Evolutionary conservation across 1,284 basidiomycete genomes (phyloP).

Genomic region (Trichosporon sp.): DNA sequence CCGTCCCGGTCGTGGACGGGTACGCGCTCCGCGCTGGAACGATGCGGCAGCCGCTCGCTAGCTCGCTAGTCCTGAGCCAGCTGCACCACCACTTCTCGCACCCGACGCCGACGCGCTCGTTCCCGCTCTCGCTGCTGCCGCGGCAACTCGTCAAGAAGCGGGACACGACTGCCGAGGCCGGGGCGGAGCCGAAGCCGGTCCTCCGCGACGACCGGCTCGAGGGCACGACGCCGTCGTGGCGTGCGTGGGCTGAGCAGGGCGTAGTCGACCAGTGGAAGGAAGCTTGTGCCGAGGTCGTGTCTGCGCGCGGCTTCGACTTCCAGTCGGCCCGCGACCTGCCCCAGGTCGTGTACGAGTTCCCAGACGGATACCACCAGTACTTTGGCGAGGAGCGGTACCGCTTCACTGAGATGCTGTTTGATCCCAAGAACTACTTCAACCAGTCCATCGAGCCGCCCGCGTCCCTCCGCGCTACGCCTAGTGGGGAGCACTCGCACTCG

Average conservation of each 20-base stretch:
- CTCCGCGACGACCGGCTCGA: constrained; percentile 68
- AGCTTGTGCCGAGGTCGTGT: constrained; percentile 68
- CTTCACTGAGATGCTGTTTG: constrained; percentile 86
- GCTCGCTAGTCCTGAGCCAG: constrained; percentile 43
- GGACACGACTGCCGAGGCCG: constrained; percentile 59
- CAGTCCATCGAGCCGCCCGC: constrained; percentile 46
- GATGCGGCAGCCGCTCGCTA: constrained; percentile 47
- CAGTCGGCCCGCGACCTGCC: constrained; percentile 33
- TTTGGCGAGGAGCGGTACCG: constrained; percentile 77
- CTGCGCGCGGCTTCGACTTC: constrained; percentile 35
- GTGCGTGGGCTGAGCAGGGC: constrained; percentile 69
- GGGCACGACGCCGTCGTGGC: constrained; percentile 72
- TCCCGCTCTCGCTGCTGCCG: constrained; percentile 51
- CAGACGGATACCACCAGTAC: constrained; percentile 81
- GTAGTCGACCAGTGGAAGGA: constrained; percentile 95
- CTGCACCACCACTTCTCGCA: constrained; percentile 38
- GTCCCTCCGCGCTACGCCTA: constrained; percentile 33
- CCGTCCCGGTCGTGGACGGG: constrained; percentile 93
- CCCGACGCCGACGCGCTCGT: constrained; percentile 27
- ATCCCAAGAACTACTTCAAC: constrained; percentile 64
- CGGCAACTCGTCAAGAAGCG: constrained; percentile 77
- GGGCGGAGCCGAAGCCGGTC: constrained; percentile 63
- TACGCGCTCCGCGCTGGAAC: constrained; percentile 84
- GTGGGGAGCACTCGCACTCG: constrained; percentile 59
- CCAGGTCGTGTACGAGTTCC: constrained; percentile 73